Conservation (phyloP, 225 moss, liverwort and hornwort genomes). For the Polytrichum formosum region DNA sequence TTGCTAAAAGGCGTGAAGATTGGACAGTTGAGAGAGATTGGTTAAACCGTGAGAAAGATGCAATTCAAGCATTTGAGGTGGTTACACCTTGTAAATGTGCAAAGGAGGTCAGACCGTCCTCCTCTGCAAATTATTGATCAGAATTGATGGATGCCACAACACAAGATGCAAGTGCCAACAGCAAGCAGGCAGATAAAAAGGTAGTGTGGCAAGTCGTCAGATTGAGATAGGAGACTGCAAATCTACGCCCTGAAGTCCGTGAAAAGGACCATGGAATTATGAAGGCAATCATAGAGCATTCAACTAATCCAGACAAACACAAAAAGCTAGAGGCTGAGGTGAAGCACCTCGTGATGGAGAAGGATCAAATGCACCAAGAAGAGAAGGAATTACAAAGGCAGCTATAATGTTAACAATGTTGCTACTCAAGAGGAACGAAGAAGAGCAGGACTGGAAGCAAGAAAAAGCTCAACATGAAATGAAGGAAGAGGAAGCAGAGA, state of each 20-base stretch:
- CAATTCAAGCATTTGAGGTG: constrained; percentile 1
- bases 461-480: constrained; percentile 36
- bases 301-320: constrained; percentile 6
- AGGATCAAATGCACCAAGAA: not conserved
- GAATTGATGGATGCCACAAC: constrained; percentile 17
- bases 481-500: constrained; percentile 26
- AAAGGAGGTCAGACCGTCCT: constrained; percentile 24
- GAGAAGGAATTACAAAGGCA: not conserved
- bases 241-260: constrained; percentile 17
- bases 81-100: constrained; percentile 13
- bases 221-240: constrained; percentile 26
- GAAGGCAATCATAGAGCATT: constrained; percentile 10
- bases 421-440: constrained; percentile 31
- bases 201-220: constrained; percentile 12
- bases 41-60: constrained; percentile 10
- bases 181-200: not conserved
- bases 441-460: constrained; percentile 36
- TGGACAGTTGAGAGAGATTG: not conserved
- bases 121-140: constrained; percentile 20
- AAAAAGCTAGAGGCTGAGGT: constrained; percentile 15
- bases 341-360: constrained; percentile 1
- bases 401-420: constrained; percentile 25
- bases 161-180: not conserved
- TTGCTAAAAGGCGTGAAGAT: constrained; percentile 11
- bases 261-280: constrained; percentile 20